Evolutionary conservation across 805 yeast genomes (phyloP), one percentile per base, ranked within the genome.

Genomic region (Deakozyma indianensis): DNA sequence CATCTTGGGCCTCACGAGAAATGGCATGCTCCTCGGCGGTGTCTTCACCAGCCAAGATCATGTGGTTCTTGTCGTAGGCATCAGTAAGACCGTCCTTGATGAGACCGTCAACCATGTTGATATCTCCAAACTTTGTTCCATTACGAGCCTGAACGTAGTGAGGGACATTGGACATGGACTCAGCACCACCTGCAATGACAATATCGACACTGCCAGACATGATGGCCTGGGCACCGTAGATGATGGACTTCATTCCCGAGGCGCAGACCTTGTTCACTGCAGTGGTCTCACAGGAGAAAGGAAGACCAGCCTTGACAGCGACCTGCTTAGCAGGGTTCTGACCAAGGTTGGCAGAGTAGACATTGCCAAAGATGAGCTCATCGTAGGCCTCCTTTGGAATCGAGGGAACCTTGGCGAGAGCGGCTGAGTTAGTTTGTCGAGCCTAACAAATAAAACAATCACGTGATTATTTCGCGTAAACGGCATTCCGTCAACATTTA

Each of bases 241-340:
- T 86, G 57, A 87, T 78, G 41, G 96, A 77, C 69, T 92, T 90
- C 77, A 88, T 68, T 55, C 96, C 97, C 11, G 95, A 83, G 38
- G 98, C 95, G 71, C 98, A 92, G 47, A 92, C 97, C 70, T 90
- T 90, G 76, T 92, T 92, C 54, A 90, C 74, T 35, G 96, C 83
- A 45, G 96, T 76, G 48, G 96, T 94, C 42, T 86, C 82, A 45
- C 85, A 78, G 50, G 76, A 69, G 53, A 81, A 78, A 43, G 85
- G 77, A 45, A 92, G 73, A 15, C 97, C 97, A 18, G 97, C 82
- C 58, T 79, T 81, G 53, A 90, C 59, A 15, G 95, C 96, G 47
- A 90, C 97, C 69, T 90, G 98, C 68, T 97, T 81, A 28, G 98
- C 98, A 41, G 98, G 97, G 48, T 90, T 87, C 69, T 90, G 98